These are phyloP conservation scores for Carpinus viminea DNA, from an alignment of 306 rosid species.

Conservation along the genomic window DNA sequence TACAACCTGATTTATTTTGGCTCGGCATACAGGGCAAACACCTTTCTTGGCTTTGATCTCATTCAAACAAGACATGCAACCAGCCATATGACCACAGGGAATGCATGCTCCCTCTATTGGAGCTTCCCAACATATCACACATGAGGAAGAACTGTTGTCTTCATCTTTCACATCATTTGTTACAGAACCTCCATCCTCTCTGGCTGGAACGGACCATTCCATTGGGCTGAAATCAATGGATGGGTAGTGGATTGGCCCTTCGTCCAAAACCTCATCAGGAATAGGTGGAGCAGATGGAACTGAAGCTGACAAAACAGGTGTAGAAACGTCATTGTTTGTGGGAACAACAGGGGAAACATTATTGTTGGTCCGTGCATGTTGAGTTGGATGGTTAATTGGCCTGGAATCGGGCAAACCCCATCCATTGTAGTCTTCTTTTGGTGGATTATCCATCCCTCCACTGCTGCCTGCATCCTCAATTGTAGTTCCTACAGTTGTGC, in stretches of 20 bases:
- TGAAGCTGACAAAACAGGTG: neutral
- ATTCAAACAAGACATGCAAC: constrained; percentile 31
- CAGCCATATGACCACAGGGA: constrained; percentile 35
- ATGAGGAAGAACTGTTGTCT: constrained; percentile 16
- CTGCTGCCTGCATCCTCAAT: neutral
- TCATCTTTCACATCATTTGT: constrained; percentile 5
- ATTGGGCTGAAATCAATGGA: constrained; percentile 10
- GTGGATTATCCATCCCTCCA: constrained; percentile 25
- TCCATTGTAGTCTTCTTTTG: constrained; percentile 13
- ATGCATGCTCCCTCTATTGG: constrained; percentile 26
- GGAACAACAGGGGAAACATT: constrained; percentile 1
- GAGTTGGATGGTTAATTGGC: neutral
- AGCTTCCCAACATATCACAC: constrained; percentile 28
- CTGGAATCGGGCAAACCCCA: constrained; percentile 10
- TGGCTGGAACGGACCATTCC: constrained; percentile 7
- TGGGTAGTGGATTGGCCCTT: constrained; percentile 28
- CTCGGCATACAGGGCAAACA: constrained; percentile 32
- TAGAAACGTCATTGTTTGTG: neutral
- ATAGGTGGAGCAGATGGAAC: constrained; percentile 35
- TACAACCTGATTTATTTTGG: constrained; percentile 19
- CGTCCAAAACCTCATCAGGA: constrained; percentile 18
- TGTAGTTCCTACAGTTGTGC: constrained; percentile 10
- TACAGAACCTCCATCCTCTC: constrained; percentile 9
- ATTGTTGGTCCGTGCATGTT: neutral
- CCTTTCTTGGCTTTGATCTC: constrained; percentile 29